Conservation (phyloP, 192 early-diverging fungal genomes). For the Paraglomus occultum region DNA sequence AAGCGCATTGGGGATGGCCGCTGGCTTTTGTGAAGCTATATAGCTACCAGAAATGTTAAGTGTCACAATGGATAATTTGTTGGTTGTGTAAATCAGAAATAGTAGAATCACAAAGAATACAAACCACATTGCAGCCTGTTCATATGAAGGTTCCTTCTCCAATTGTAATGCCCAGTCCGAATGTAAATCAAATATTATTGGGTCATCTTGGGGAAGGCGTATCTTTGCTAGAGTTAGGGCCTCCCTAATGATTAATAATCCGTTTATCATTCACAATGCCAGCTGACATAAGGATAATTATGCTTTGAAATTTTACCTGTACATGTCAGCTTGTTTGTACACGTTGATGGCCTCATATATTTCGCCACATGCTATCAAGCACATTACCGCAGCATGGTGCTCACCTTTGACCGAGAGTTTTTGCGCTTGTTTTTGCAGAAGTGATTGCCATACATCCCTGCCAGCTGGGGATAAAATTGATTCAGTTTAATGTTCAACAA, state of each 20-base stretch:
- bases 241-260: slow-evolving; percentile 27
- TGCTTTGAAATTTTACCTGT: slow-evolving; percentile 35
- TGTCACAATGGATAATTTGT: too few species aligned
- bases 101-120: neutral
- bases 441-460: slow-evolving; percentile 41
- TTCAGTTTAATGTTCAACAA: neutral
- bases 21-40: slow-evolving; percentile 11
- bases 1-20: slow-evolving; percentile 11
- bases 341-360: slow-evolving; percentile 46
- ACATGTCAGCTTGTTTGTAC: slow-evolving; percentile 39
- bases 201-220: slow-evolving; percentile 31
- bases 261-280: neutral
- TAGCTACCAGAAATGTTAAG: neutral
- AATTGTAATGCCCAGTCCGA: slow-evolving; percentile 33
- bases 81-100: too few species aligned
- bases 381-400: slow-evolving; percentile 40
- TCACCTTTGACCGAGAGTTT: slow-evolving; percentile 40
- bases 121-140: slow-evolving; percentile 36
- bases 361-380: slow-evolving; percentile 40
- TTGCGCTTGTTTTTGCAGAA: slow-evolving; percentile 40
- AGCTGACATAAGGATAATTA: neutral
- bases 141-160: slow-evolving; percentile 29
- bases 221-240: slow-evolving; percentile 36
- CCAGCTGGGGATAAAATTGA: slow-evolving; percentile 31
- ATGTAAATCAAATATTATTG: slow-evolving; percentile 30